These are phyloP conservation scores for Penicillium brasilianum DNA, from an alignment of 2,329 filamentous ascomycete species.

Conservation along the genomic window DNA sequence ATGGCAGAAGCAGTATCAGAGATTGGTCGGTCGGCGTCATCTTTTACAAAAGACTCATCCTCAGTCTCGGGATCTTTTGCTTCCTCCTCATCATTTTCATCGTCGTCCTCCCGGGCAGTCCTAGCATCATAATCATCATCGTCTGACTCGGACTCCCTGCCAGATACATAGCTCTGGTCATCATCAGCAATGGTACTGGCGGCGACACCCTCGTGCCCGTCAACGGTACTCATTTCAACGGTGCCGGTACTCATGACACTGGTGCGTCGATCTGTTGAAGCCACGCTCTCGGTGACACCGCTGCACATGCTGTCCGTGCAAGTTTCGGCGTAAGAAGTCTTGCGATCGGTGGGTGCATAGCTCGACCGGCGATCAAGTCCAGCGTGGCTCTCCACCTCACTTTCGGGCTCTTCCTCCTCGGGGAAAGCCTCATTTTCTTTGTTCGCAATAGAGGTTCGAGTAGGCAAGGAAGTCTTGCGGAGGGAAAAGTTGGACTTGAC, in stretches of 20 bases:
- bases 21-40: constrained; percentile 18
- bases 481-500: constrained; percentile 67
- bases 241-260: constrained; percentile 50
- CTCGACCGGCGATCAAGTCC: constrained; percentile 52
- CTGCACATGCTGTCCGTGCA: constrained; percentile 47
- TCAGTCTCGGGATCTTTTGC: constrained; percentile 20
- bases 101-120: constrained; percentile 26
- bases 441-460: constrained; percentile 50
- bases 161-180: constrained; percentile 25
- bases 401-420: constrained; percentile 65
- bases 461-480: constrained; percentile 74
- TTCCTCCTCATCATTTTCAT: constrained; percentile 25
- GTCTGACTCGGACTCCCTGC: constrained; percentile 28
- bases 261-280: constrained; percentile 46
- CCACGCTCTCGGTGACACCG: constrained; percentile 46
- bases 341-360: constrained; percentile 44
- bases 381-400: constrained; percentile 56
- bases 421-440: constrained; percentile 68
- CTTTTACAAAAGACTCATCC: constrained; percentile 24
- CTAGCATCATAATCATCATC: constrained; percentile 23
- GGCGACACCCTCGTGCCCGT: constrained; percentile 29
- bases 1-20: constrained; percentile 23
- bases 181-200: constrained; percentile 30
- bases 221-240: constrained; percentile 30
- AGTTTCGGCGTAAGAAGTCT: constrained; percentile 39